Evolutionary conservation across 2,329 filamentous ascomycete species (phyloP).

Genomic region (Monosporascus ibericus): DNA sequence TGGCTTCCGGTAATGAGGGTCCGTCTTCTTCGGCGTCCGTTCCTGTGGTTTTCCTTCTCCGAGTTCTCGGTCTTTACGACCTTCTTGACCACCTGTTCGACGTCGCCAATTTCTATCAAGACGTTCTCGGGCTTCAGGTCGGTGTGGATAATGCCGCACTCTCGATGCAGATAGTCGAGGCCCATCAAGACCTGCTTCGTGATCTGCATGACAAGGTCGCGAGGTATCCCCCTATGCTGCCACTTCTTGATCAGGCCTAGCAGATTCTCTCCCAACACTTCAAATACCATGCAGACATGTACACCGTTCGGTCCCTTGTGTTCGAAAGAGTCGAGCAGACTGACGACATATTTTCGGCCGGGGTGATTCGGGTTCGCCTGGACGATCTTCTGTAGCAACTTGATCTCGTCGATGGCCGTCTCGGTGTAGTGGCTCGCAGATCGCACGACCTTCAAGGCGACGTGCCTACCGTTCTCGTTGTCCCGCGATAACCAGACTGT

Average conservation of each 20-base stretch:
- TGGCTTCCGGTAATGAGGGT: slow-evolving; percentile 97
- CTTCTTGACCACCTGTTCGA: slow-evolving; percentile 96
- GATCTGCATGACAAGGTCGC: slow-evolving; percentile 96
- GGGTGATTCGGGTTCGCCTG: slow-evolving; percentile 92
- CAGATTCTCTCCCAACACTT: slow-evolving; percentile 92
- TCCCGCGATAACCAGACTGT: slow-evolving; percentile 84
- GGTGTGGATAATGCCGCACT: slow-evolving; percentile 98
- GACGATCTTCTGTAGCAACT: slow-evolving; percentile 93
- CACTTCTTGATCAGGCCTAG: slow-evolving; percentile 94
- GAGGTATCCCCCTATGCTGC: slow-evolving; percentile 96
- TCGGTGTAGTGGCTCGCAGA: slow-evolving; percentile 98
- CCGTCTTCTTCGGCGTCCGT: slow-evolving; percentile 80
- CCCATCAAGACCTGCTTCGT: slow-evolving; percentile 96
- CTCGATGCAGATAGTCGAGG: slow-evolving; percentile 91
- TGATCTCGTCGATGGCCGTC: slow-evolving; percentile 98
- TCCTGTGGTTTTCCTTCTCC: slow-evolving; percentile 84
- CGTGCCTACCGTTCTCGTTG: slow-evolving; percentile 84
- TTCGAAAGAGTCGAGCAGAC: slow-evolving; percentile 92
- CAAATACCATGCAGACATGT: slow-evolving; percentile 99
- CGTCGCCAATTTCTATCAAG: slow-evolving; percentile 95
- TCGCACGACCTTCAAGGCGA: slow-evolving; percentile 94
- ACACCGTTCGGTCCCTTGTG: slow-evolving; percentile 95
- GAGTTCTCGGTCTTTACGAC: slow-evolving; percentile 75
- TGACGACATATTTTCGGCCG: slow-evolving; percentile 91
- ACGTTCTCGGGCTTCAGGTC: slow-evolving; percentile 98